Evolutionary conservation across 345 rosid species (phyloP), one percentile per base, ranked within the genome.

Genomic region (Lagerstroemia speciosa): DNA sequence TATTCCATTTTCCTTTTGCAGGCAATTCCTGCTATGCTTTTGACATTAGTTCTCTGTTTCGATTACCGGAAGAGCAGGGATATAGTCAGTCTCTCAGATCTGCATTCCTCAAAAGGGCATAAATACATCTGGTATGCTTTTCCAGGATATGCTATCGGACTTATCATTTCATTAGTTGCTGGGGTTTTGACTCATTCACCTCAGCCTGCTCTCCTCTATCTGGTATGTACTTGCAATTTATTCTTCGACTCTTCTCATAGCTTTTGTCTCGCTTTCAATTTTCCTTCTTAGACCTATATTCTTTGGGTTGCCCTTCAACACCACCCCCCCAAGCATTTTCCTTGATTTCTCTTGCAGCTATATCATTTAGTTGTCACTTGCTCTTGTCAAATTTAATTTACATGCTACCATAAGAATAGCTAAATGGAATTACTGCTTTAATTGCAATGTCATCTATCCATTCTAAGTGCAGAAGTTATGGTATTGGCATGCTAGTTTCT

Each of bases 1-100:
- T 29, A 27, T 27, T 29, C 1, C 46, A 20, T 66, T 67, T 50
- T 74, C 26, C 68, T 67, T 9, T 78, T 81, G 40, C 83, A 94
- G 99, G 99, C 99, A 67, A 86, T 94, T 24, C 99, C 99, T 0
- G 93, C 95, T 22, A 94, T 94, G 99, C 93, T 94, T 64, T 77
- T 94, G 77, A 90, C 96, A 33, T 79, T 91, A 73, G 86, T 89
- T 65, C 95, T 94, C 64, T 86, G 93, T 73, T 94, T 89, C 68
- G 99, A 94, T 80, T 71, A 91, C 74, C 84, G 94, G 64, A 93
- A 93, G 83, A 89, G 79, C 70, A 82, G 92, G 80, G 94, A 93
- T 50, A 78, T 90, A 5, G 84, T 93, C 67, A 86, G 73, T 77
- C 81, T 93, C 20, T 65, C 63, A 19, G 98, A 93, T 38, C 67